Evolutionary conservation across 306 rosid species (phyloP), one percentile per base, ranked within the genome.

Genomic region (Albizia julibrissin): DNA sequence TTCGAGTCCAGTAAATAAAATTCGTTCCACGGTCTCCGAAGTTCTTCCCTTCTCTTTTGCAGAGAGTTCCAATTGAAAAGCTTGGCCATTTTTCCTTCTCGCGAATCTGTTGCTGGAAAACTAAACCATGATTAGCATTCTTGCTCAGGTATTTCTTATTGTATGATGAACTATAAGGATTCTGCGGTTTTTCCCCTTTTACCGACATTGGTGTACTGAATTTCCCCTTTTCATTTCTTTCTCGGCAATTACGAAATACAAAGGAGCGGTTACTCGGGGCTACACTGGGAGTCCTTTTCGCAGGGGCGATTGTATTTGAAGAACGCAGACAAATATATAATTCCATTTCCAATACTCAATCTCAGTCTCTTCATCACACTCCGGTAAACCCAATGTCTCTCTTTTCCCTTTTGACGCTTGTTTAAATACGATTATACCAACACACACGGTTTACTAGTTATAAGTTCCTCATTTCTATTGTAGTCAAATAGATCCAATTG

Each of bases 181-280:
- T 54, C 70, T 15, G 3, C 31, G 1, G 2, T 42, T 61, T 58
- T 46, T 44, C 67, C 24, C 8, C 46, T 79, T 73, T 52, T 12
- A 4, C 3, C 31, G 54, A 19, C 52, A 62, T 46, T 21, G 26
- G 0, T 61, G 1, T 50, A 40, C 43, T 56, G 21, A 43, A 49
- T 56, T 61, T 73, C 15, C 26, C 47, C 4, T 31, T 72, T 64
- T 33, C 33, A 3, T 43, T 40, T 31, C 24, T 42, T 62, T 39
- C 54, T 19, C 40, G 14, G 37, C 27, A 47, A 73, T 69, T 69
- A 24, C 10, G 12, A 21, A 56, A 34, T 49, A 12, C 81, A 68
- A 86, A 91, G 95, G 93, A 91, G 87, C 90, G 93, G 69, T 81
- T 91, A 1, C 83, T 91, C 22, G 95, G 93, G 47, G 89, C 84